Evolutionary conservation across 2,329 filamentous ascomycete species (phyloP).

Genomic region (Penicillium sp.): DNA sequence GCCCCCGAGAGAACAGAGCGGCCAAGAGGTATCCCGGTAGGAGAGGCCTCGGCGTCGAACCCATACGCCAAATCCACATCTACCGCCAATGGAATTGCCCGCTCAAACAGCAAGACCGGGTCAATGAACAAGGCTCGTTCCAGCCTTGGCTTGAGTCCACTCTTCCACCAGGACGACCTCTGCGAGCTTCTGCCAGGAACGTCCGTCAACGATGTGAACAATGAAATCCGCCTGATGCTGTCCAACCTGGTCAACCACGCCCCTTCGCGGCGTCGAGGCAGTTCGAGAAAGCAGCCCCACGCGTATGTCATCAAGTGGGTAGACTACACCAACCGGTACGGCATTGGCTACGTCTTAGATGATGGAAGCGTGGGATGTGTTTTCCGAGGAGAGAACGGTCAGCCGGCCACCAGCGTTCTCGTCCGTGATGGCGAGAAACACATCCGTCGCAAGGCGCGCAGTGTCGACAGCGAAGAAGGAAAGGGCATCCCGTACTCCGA

Average conservation of each 20-base stretch:
- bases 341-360: slow-evolving; percentile 52
- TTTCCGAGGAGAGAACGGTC: slow-evolving; percentile 47
- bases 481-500: slow-evolving; percentile 38
- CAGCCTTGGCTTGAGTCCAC: slow-evolving; percentile 35
- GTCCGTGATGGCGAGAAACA: slow-evolving; percentile 48
- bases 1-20: slow-evolving; percentile 9
- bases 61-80: slow-evolving; percentile 14
- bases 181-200: slow-evolving; percentile 39
- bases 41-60: slow-evolving; percentile 7
- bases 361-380: slow-evolving; percentile 52
- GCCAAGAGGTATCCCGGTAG: slow-evolving; percentile 11
- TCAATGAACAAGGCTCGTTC: slow-evolving; percentile 32
- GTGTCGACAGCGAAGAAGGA: slow-evolving; percentile 32
- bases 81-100: slow-evolving; percentile 17
- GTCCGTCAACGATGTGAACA: slow-evolving; percentile 40
- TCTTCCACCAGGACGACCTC: slow-evolving; percentile 40
- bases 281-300: slow-evolving; percentile 34
- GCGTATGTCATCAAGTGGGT: slow-evolving; percentile 54
- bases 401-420: slow-evolving; percentile 46
- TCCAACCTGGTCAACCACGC: slow-evolving; percentile 35
- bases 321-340: slow-evolving; percentile 53
- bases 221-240: slow-evolving; percentile 40
- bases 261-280: slow-evolving; percentile 31
- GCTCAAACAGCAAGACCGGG: slow-evolving; percentile 30
- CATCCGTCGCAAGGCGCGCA: slow-evolving; percentile 45